phyloP scores from a whole-genome alignment of 306 rosid genomes.

The Dryas alaskensis region DNA sequence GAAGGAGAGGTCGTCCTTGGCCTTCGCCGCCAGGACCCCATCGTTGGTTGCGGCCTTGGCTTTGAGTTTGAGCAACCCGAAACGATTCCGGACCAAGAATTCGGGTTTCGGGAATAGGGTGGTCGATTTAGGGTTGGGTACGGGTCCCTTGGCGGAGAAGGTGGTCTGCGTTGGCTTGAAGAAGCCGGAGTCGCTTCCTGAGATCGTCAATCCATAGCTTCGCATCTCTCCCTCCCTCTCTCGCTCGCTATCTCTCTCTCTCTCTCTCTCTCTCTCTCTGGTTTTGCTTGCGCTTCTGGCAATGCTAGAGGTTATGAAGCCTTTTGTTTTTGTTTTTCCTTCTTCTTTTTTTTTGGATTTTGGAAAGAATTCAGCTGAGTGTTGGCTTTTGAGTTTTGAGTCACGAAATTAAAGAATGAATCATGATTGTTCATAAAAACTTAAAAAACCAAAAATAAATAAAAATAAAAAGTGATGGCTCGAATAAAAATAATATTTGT shows the following conservation, averaged over 20 bases:
- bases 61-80: constrained; percentile 27
- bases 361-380: neutral
- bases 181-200: constrained; percentile 58
- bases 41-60: constrained; percentile 42
- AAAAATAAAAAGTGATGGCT: neutral
- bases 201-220: constrained; percentile 37
- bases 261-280: neutral
- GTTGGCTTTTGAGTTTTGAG: too few relatives aligned
- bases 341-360: neutral
- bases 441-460: too few relatives aligned
- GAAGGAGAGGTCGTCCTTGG: constrained; percentile 38
- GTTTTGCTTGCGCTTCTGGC: neutral
- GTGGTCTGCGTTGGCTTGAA: constrained; percentile 22
- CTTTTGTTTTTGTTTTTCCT: neutral
- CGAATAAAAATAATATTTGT: neutral
- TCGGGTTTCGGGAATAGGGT: constrained; percentile 7
- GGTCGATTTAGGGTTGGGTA: constrained; percentile 10
- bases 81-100: constrained; percentile 25
- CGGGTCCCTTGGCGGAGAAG: neutral
- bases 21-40: constrained; percentile 29
- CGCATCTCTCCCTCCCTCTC: constrained; percentile 38
- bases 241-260: too few relatives aligned
- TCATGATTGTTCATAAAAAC: neutral
- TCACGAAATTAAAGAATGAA: neutral
- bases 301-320: neutral